Base-by-base conservation (phyloP, 2,329 filamentous ascomycete species). In the Bipolaris zeicola region DNA sequence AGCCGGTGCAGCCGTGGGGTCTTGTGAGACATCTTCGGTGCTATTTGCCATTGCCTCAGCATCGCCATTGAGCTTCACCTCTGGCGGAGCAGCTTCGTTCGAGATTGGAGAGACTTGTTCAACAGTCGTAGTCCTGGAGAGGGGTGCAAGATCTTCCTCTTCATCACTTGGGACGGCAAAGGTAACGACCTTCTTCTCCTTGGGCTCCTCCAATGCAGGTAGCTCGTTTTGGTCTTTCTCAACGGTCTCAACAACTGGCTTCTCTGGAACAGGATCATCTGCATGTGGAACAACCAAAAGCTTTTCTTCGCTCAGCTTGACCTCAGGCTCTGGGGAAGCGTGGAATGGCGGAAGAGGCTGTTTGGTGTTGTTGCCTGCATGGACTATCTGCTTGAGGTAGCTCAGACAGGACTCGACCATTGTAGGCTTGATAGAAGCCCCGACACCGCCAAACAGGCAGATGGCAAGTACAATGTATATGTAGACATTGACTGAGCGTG, bases 171-270 rank as follows among this genome's bases (percentile, higher is more conserved):
- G 71, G 38, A 74, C 62, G 13, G 65, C 62, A 46, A 76, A 76
- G 4, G 63, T 70, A 10, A 75, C 72, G 11, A 75, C 72, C 50
- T 70, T 73, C 58, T 69, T 70, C 57, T 75, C 69, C 41, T 73
- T 70, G 31, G 37, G 44, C 18, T 74, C 70, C 8, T 50, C 57
- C 14, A 51, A 48, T 33, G 58, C 37, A 24, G 57, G 45, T 6
- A 41, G 28, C 4, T 61, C 55, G 8, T 48, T 31, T 22, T 52
- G 37, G 13, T 43, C 53, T 48, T 65, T 58, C 13, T 57, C 52
- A 37, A 42, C 22, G 6, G 24, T 43, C 16, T 56, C 52, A 5
- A 33, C 31, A 5, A 33, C 31, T 5, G 46, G 41, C 42, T 60
- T 53, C 37, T 61, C 42, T 11, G 50, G 31, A 36, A 33, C 24